Percentiles rank a stretch among this genome's conserved stretches.
Conservation (phyloP, 2,329 filamentous ascomycete genomes). For the Fusarium agapanthi region DNA sequence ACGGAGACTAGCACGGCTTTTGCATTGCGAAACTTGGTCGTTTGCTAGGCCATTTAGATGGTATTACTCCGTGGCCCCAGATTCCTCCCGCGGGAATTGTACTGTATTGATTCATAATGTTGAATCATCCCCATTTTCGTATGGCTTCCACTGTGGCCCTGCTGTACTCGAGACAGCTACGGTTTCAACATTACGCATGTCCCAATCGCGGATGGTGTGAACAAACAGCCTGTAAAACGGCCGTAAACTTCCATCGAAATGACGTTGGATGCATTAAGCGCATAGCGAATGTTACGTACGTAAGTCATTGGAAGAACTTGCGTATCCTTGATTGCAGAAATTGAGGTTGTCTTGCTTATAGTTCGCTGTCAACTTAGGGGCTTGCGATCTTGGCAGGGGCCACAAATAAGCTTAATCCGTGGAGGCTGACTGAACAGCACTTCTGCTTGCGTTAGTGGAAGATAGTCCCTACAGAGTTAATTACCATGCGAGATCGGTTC, state of each 20-base stretch:
- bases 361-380: not conserved
- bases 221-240: not conserved
- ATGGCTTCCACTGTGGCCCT: not conserved
- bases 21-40: not conserved
- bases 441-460: not conserved
- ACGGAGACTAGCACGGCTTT: not conserved
- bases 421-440: not conserved
- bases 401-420: constrained; percentile 10
- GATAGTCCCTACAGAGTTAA: not conserved
- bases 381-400: constrained; percentile 2
- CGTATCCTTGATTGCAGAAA: not conserved
- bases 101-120: not conserved
- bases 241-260: not conserved
- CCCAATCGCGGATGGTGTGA: not conserved
- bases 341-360: not conserved
- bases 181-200: not conserved
- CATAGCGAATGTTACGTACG: too few relatives aligned
- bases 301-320: not conserved
- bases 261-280: not conserved
- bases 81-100: not conserved
- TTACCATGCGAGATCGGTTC: not conserved
- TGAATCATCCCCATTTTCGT: not conserved
- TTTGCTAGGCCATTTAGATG: not conserved
- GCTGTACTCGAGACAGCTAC: not conserved
- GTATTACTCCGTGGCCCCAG: not conserved